Percentiles rank a stretch among this genome's conserved stretches.
These are phyloP conservation scores for Luffa aegyptiaca DNA, from an alignment of 306 rosid genomes.

Conservation along the genomic window DNA sequence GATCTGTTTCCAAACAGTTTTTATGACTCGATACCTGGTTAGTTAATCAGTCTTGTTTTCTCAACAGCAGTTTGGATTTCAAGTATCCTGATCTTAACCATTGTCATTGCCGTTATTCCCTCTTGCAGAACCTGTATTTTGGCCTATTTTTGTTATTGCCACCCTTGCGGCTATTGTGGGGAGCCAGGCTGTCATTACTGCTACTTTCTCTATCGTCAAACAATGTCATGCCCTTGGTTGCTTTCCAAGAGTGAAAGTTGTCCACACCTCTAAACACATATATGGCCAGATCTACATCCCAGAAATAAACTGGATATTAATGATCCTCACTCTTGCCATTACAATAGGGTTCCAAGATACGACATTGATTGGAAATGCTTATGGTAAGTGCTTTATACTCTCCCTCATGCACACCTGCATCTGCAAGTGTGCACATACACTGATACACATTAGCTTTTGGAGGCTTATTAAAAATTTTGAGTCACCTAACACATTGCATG, in stretches of 20 bases:
- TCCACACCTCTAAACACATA: constrained; percentile 74
- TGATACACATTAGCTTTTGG: background rate
- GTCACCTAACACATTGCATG: background rate
- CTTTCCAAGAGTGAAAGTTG: constrained; percentile 87
- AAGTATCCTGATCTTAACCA: constrained; percentile 13
- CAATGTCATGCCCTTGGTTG: constrained; percentile 91
- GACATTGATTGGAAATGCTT: constrained; percentile 73
- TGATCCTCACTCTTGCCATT: constrained; percentile 74
- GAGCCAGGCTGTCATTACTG: constrained; percentile 86
- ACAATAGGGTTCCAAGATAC: constrained; percentile 82
- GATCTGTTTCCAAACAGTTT: constrained; percentile 32
- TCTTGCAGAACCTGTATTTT: constrained; percentile 53
- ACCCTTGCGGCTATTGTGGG: constrained; percentile 87
- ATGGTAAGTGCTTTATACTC: constrained; percentile 37
- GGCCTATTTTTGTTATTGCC: constrained; percentile 76
- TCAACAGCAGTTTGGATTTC: background rate
- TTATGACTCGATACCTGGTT: constrained; percentile 67
- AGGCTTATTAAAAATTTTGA: background rate
- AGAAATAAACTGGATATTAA: constrained; percentile 85
- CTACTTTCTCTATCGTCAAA: constrained; percentile 78
- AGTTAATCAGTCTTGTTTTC: constrained; percentile 22
- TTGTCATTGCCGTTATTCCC: constrained; percentile 7
- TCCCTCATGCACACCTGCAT: background rate
- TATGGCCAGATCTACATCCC: constrained; percentile 83
- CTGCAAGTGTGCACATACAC: background rate